phyloP scores from a whole-genome alignment of 495 filamentous ascomycete genomes.

The Penicilliopsis zonata region DNA sequence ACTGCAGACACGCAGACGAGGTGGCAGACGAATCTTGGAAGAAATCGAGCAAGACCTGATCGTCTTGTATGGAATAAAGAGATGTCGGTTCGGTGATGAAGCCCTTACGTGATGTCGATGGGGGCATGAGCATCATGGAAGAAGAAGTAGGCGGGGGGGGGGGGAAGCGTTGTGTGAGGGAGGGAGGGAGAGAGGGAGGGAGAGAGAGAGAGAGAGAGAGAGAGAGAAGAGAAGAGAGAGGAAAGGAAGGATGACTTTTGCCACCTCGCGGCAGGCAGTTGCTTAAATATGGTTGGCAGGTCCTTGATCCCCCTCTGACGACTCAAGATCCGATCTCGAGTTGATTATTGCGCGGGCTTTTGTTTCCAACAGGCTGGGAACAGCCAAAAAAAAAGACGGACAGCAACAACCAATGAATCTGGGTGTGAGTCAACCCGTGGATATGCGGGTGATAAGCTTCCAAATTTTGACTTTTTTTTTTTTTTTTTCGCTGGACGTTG shows the following conservation, averaged over 20 bases:
- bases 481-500: background rate
- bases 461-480: background rate
- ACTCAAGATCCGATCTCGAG: constrained; percentile 16
- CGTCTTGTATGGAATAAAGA: constrained; percentile 30
- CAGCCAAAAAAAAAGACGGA: too few relatives aligned
- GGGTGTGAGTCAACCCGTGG: background rate
- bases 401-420: too few relatives aligned
- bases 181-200: constrained; percentile 1
- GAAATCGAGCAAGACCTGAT: constrained; percentile 25
- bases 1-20: constrained; percentile 18
- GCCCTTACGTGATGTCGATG: constrained; percentile 33
- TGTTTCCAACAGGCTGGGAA: too few relatives aligned
- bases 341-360: too few relatives aligned
- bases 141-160: constrained; percentile 1
- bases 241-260: constrained; percentile 7
- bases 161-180: constrained; percentile 1
- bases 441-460: background rate
- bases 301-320: constrained; percentile 12
- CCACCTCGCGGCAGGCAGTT: constrained; percentile 22
- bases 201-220: constrained; percentile 6
- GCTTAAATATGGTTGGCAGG: constrained; percentile 18
- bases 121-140: constrained; percentile 36
- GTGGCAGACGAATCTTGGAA: constrained; percentile 16
- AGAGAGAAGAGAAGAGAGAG: background rate
- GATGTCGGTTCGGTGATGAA: constrained; percentile 30